Base-by-base conservation (phyloP, 2,329 filamentous ascomycete species). In the Paramyrothecium sp. region DNA sequence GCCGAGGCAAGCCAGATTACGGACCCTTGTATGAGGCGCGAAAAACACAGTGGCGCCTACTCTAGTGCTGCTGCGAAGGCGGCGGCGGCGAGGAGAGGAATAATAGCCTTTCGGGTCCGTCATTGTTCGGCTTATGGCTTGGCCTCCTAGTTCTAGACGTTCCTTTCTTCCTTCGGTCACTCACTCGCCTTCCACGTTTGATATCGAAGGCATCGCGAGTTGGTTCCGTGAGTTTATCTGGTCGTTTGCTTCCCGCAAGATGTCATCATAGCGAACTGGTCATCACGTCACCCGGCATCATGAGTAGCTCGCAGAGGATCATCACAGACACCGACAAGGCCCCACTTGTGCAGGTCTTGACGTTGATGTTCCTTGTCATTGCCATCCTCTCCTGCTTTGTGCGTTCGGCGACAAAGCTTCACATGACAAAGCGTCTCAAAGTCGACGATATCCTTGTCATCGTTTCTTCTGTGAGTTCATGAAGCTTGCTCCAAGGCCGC, bases 261-360 rank as follows among this genome's bases (percentile, higher is more conserved):
- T 30, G 23, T 30, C 49, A 33, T 30, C 30, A 3, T 23, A 33
- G 10, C 49, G 30, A 30, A 30, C 23, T 17, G 21, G 20, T 30
- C 49, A 23, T 13, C 49, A 30, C 13, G 13, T 26, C 49, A 19
- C 26, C 4, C 26, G 26, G 26, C 41, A 56, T 7, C 3, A 67
- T 67, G 65, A 60, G 33, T 53, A 58, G 61, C 16, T 46, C 17
- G 70, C 66, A 67, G 10, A 56, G 59, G 33, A 47, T 67, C 47
- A 66, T 70, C 26, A 70, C 64, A 1, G 68, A 65, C 56, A 58
- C 48, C 20, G 65, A 70, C 65, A 70, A 70, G 60, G 63, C 67
- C 16, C 68, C 68, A 7, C 64, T 70, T 10, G 61, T 70, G 16
- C 61, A 69, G 52, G 66, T 70, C 41, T 56, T 70, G 54, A 60